A percentile compares a stretch with the other conserved stretches of the same genome.
Evolutionary conservation across 306 rosid species (phyloP).

Genomic region (Dryas alaskensis): DNA sequence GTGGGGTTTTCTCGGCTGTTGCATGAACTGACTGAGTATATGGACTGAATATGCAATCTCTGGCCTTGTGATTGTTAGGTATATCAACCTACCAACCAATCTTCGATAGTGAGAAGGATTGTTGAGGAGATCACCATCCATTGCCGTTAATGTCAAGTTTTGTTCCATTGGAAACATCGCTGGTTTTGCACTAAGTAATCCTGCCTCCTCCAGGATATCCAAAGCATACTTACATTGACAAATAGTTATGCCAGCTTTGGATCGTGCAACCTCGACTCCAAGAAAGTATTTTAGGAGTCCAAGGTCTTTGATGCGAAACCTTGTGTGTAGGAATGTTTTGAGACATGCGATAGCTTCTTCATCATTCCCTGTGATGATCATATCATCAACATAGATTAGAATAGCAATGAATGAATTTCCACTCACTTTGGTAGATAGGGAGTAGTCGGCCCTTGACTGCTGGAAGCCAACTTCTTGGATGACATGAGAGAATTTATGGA

Average conservation of each 20-base stretch:
- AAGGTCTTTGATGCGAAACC: background rate
- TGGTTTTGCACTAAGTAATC: background rate
- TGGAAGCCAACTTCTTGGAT: background rate
- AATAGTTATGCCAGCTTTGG: background rate
- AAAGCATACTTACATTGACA: background rate
- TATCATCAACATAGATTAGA: background rate
- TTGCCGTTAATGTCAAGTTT: too few relatives aligned
- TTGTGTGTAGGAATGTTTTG: background rate
- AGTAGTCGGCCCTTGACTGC: background rate
- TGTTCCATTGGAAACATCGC: background rate
- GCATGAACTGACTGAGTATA: background rate
- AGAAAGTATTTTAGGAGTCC: background rate
- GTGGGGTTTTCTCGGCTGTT: background rate
- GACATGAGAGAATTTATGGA: background rate
- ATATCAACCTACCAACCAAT: background rate
- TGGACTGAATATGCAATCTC: background rate
- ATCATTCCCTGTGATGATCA: background rate
- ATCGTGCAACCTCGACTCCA: background rate
- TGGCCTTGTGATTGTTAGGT: background rate
- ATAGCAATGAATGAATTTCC: background rate
- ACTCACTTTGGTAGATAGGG: background rate
- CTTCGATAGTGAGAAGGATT: background rate
- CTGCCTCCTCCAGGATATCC: background rate
- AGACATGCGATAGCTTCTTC: background rate
- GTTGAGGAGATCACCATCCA: too few relatives aligned